These are phyloP conservation scores for Aspergillus puulaauensis DNA, from an alignment of 2,329 filamentous ascomycete species.

Conservation along the genomic window DNA sequence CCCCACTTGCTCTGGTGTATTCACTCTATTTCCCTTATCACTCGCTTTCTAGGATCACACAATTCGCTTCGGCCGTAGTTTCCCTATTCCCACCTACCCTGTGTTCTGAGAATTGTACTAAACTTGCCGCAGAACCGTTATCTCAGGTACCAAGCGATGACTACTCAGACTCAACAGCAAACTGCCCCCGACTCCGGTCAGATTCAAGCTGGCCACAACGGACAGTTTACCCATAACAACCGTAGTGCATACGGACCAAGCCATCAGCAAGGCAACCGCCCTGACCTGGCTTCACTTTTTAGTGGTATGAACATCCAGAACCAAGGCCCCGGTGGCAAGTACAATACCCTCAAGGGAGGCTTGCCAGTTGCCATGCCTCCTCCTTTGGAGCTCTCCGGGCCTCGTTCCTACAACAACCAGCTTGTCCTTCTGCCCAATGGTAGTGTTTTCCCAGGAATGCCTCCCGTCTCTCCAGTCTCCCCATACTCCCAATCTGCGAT, in stretches of 20 bases:
- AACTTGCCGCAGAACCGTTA: conserved; percentile 1
- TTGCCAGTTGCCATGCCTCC: conserved; percentile 24
- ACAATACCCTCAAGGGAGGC: conserved; percentile 25
- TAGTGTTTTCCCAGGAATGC: conserved; percentile 31
- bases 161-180: conserved; percentile 24
- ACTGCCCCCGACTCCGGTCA: conserved; percentile 25
- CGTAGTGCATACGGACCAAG: conserved; percentile 23
- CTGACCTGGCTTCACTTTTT: conserved; percentile 24
- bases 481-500: conserved; percentile 30
- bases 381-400: conserved; percentile 26
- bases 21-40: background rate
- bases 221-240: conserved; percentile 26
- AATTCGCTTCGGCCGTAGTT: background rate
- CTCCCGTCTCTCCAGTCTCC: conserved; percentile 19
- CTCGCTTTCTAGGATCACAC: background rate
- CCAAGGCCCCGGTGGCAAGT: conserved; percentile 28
- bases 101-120: background rate
- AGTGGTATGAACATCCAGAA: conserved; percentile 29
- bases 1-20: background rate
- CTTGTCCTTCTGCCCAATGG: conserved; percentile 34
- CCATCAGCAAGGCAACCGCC: conserved; percentile 23
- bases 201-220: conserved; percentile 22
- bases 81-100: background rate
- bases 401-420: conserved; percentile 30
- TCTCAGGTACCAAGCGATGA: conserved; percentile 14